Evolutionary conservation across 2,329 filamentous ascomycete species (phyloP), one percentile per base, ranked within the genome.

Genomic region (Aspergillus transmontanensis): DNA sequence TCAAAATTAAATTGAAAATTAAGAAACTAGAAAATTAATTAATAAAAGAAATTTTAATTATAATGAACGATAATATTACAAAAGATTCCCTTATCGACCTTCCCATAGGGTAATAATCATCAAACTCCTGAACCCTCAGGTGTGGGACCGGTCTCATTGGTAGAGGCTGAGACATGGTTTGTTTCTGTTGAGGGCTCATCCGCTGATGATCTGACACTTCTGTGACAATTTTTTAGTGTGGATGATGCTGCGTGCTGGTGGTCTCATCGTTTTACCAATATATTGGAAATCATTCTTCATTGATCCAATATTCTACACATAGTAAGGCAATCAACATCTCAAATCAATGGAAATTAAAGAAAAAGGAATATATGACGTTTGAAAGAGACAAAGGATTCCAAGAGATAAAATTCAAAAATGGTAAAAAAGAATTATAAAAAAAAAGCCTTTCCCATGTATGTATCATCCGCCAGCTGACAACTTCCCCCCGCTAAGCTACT

Each of bases 81-180:
- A 19, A 14, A 41, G 16, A 41, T 41, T 41, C 39, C 19, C 39
- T 41, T 41, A 41, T 41, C 39, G 19, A 41, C 39, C 39, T 6
- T 54, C 19, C 28, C 51, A 26, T 55, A 36, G 30, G 51, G 51
- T 48, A 54, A 57, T 55, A 62, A 61, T 62, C 48, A 30, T 54
- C 51, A 39, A 57, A 63, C 61, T 68, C 66, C 66, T 68, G 65
- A 62, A 61, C 63, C 57, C 62, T 66, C 62, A 59, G 48, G 46
- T 53, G 50, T 48, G 53, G n/a, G 59, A 21, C n/a, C 30, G 21
- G 46, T 45, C 58, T 66, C 62, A 71, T 72, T 66, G 64, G 67
- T 58, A n/a, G 61, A 56, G 51, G 41, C 73, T 76, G 74, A 76
- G 74, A 76, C 74, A 75, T 69, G 67, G 68, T 64, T 64, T 71